Percentiles rank a stretch among this genome's conserved stretches.
Evolutionary conservation across 2,329 filamentous ascomycete species (phyloP).

Genomic region (Colletotrichum karsti): DNA sequence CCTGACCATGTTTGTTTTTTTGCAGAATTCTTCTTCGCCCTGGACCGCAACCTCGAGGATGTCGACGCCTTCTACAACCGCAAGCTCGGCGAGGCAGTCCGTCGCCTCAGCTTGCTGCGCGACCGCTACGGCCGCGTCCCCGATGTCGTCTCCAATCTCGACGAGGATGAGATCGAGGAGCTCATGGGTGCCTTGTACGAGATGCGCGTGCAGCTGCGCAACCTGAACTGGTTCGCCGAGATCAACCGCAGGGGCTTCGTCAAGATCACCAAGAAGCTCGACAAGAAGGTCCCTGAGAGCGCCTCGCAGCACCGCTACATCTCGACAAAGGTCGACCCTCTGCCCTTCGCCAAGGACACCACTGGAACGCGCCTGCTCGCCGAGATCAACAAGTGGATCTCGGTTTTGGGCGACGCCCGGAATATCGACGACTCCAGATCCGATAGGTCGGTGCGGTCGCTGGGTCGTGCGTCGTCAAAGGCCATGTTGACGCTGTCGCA

Average conservation of each 20-base stretch:
- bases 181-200: conserved; percentile 90
- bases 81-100: conserved; percentile 85
- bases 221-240: conserved; percentile 97
- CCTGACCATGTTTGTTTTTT: conserved; percentile 42
- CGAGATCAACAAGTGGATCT: conserved; percentile 91
- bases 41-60: conserved; percentile 97
- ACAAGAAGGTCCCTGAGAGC: conserved; percentile 87
- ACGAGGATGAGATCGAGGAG: conserved; percentile 90
- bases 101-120: conserved; percentile 85
- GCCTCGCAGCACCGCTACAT: conserved; percentile 87
- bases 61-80: conserved; percentile 98
- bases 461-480: conserved; percentile 80
- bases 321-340: conserved; percentile 88
- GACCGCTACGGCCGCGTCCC: conserved; percentile 84
- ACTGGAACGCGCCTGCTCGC: conserved; percentile 56
- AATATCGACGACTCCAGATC: conserved; percentile 79
- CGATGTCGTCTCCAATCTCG: conserved; percentile 76
- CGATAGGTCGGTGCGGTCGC: conserved; percentile 76
- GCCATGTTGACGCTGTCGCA: conserved; percentile 77
- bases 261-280: conserved; percentile 98
- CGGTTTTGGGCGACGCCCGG: conserved; percentile 80
- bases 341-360: conserved; percentile 82
- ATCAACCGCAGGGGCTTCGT: conserved; percentile 95
- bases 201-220: conserved; percentile 85
- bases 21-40: conserved; percentile 93